These are phyloP conservation scores for Rhododendron simsii DNA, from an alignment of 148 eudicot species.

Conservation along the genomic window DNA sequence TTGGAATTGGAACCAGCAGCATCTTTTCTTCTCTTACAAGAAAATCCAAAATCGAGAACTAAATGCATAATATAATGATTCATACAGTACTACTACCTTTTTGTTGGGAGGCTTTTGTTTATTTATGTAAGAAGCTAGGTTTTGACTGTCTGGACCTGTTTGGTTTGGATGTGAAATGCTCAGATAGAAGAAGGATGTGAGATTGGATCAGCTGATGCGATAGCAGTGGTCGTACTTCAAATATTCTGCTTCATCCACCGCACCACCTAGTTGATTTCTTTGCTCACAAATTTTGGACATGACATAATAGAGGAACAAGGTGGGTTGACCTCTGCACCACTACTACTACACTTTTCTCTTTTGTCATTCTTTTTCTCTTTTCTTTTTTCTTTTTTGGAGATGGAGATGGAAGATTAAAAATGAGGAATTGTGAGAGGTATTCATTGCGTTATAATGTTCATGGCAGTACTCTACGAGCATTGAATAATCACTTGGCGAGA, in stretches of 20 bases:
- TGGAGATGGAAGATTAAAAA: too few relatives aligned
- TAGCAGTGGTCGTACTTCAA: slow-evolving; percentile 44
- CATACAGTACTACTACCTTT: too few relatives aligned
- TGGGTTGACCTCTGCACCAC: too few relatives aligned
- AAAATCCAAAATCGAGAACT: neutral
- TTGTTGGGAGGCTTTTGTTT: neutral
- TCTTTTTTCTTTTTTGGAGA: too few relatives aligned
- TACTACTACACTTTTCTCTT: too few relatives aligned
- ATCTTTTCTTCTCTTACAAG: neutral
- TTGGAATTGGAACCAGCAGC: neutral
- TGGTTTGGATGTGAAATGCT: neutral
- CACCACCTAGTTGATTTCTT: slow-evolving; percentile 4
- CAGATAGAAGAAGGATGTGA: slow-evolving; percentile 57
- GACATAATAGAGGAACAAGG: neutral
- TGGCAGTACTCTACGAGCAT: too few relatives aligned
- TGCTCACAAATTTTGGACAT: neutral
- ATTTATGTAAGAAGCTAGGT: neutral
- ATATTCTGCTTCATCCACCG: slow-evolving; percentile 36
- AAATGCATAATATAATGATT: neutral
- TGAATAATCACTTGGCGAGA: too few relatives aligned
- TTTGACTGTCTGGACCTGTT: neutral
- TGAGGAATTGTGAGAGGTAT: too few relatives aligned
- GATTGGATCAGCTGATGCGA: slow-evolving; percentile 42
- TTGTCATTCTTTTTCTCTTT: neutral
- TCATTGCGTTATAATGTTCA: too few relatives aligned